Conservation (phyloP, 2,329 filamentous ascomycete genomes). For the Aspergillus fischeri region DNA sequence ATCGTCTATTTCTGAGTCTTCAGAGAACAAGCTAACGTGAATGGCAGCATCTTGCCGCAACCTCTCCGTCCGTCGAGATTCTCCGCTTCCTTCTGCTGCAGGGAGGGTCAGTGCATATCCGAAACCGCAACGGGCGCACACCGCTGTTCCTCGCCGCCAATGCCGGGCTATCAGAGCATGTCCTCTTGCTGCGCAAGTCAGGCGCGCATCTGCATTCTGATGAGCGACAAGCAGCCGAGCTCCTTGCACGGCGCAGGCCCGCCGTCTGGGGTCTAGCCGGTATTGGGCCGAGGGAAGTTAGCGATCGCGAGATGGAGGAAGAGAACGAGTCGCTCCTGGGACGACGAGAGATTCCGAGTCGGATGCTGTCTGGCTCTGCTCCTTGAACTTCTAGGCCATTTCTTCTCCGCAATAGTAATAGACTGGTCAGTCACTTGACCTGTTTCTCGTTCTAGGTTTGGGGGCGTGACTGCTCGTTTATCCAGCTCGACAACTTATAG, state of each 20-base stretch:
- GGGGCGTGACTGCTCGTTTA: not conserved
- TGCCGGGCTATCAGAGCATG: slow-evolving; percentile 52
- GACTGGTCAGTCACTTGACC: not conserved
- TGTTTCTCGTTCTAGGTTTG: not conserved
- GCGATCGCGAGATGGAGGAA: slow-evolving; percentile 21
- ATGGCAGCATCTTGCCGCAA: slow-evolving; percentile 54
- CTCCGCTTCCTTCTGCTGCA: slow-evolving; percentile 53
- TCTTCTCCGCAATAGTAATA: not conserved
- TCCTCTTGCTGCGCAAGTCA: slow-evolving; percentile 50
- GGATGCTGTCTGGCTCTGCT: slow-evolving; percentile 25
- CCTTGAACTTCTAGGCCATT: slow-evolving; percentile 13
- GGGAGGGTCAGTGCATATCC: slow-evolving; percentile 57
- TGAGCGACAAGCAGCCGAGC: slow-evolving; percentile 50
- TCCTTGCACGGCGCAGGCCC: slow-evolving; percentile 42
- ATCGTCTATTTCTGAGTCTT: not conserved
- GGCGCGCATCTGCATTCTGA: slow-evolving; percentile 58
- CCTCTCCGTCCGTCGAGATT: slow-evolving; percentile 52
- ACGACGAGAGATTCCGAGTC: slow-evolving; percentile 7
- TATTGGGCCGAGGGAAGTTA: slow-evolving; percentile 29
- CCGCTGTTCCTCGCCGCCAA: slow-evolving; percentile 58
- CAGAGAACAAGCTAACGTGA: not conserved
- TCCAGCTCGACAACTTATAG: not conserved
- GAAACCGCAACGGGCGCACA: slow-evolving; percentile 55
- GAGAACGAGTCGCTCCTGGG: slow-evolving; percentile 7
- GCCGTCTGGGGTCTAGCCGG: slow-evolving; percentile 43